A percentile compares a stretch with the other conserved stretches of the same genome.
These are phyloP conservation scores for Austroboletus eburneus DNA, from an alignment of 768 basidiomycete species.

Conservation along the genomic window DNA sequence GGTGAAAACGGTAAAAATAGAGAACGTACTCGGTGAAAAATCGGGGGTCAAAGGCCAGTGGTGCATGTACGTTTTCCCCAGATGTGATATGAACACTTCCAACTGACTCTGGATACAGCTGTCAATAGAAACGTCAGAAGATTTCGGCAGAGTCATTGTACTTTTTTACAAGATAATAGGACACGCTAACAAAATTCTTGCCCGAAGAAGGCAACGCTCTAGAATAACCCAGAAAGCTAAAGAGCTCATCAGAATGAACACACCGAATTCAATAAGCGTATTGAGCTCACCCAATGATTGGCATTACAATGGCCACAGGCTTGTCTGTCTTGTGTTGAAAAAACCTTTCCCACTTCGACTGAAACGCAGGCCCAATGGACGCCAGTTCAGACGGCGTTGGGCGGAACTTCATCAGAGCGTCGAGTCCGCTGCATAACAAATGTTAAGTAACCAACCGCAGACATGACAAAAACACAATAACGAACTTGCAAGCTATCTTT, in stretches of 20 bases:
- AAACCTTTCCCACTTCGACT: conserved; percentile 17
- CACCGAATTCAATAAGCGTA: background rate
- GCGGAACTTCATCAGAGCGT: conserved; percentile 22
- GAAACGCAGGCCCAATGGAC: conserved; percentile 18
- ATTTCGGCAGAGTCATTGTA: no score
- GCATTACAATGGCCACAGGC: conserved; percentile 32
- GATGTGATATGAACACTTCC: conserved; percentile 47
- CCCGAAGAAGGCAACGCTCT: conserved; percentile 5
- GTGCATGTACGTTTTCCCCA: conserved; percentile 37
- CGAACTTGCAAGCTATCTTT: conserved; percentile 51
- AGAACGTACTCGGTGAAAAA: conserved; percentile 40
- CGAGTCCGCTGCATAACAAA: conserved; percentile 9
- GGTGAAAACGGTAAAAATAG: background rate
- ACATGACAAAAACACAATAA: background rate
- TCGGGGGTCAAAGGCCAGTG: conserved; percentile 41
- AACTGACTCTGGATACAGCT: conserved; percentile 40
- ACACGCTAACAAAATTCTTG: conserved; percentile 27
- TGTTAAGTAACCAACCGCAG: background rate
- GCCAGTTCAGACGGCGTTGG: conserved; percentile 18
- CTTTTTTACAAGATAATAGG: conserved; percentile 30
- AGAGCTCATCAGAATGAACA: background rate
- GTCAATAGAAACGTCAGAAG: background rate
- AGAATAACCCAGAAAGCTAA: conserved; percentile 24
- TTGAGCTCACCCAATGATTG: conserved; percentile 35
- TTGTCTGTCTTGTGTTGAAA: conserved; percentile 20